Base-by-base conservation (phyloP, 31 red algal species). In the Endocladia muricata region DNA sequence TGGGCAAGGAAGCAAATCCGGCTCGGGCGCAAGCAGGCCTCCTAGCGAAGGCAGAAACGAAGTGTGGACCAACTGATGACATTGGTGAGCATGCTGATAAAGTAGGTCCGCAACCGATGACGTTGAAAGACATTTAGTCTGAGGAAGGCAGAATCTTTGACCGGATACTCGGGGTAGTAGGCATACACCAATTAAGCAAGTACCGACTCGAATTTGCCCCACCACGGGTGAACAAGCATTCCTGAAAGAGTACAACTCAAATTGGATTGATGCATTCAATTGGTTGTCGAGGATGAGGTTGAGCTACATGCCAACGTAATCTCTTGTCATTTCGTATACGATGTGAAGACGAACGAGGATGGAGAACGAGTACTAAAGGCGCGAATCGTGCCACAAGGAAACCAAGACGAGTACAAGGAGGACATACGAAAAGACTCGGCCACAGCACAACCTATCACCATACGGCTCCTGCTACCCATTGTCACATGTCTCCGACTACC, bases 321-420 rank as follows among this genome's bases (percentile, higher is more conserved):
- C 41, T 21, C 28, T 9, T 57, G 19, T 5, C 70, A 74, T 74
- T n/a, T 57, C 6, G 70, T 74, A 13, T 74, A 74, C 47, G 57
- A 74, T 41, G 70, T 74, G 6, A 74, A 74, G 40, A 74, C 70
- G 6, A 47, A 74, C 29, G 70, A 74, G 70, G 44, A 74, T 29
- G 70, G 70, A 7, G 22, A 74, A 6, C 42, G 22, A 22, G 23
- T 21, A 28, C 70, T 74, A 8, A 74, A 74, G 29, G 47, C 41
- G 5, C 6, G 70, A n/a, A 74, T 74, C 44, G 9, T 54, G 5
- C 70, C 70, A 11, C 70, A 56, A 30, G 31, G 70, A 54, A 74
- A 74, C 31, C 41, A 30, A 13, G 70, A 74, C 29, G 7, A 11
- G 28, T 11, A 54, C 17, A 54, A 57, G 13, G 70, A 57, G 25